phyloP scores from a whole-genome alignment of 345 rosid genomes.

The Murraya koenigii region DNA sequence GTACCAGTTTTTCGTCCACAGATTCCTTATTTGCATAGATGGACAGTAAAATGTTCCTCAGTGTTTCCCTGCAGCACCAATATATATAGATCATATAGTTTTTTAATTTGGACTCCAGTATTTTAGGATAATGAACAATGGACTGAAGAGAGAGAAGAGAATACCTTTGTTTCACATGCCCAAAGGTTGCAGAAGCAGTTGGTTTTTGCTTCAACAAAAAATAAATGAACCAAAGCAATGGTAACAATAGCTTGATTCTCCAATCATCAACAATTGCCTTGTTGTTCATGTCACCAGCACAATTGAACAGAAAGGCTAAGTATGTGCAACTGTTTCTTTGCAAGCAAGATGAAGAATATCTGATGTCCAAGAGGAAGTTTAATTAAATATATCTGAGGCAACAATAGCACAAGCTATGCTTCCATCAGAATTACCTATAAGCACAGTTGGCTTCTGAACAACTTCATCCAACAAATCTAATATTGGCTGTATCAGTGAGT shows the following conservation, averaged over 20 bases:
- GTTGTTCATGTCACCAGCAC: conserved; percentile 97
- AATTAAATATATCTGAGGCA: conserved; percentile 52
- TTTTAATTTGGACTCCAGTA: not conserved
- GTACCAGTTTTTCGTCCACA: conserved; percentile 76
- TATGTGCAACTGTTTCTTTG: not conserved
- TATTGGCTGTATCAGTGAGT: conserved; percentile 47
- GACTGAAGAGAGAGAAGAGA: not conserved
- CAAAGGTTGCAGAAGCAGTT: conserved; percentile 66
- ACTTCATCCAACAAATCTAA: conserved; percentile 72
- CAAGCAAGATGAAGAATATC: conserved; percentile 2
- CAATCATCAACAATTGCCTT: conserved; percentile 93
- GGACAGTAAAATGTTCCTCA: conserved; percentile 60
- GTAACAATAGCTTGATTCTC: conserved; percentile 80
- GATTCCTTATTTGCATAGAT: conserved; percentile 73
- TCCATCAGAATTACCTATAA: conserved; percentile 89
- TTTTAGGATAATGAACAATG: not conserved
- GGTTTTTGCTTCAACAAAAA: conserved; percentile 61
- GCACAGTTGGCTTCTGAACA: conserved; percentile 66
- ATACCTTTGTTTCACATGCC: conserved; percentile 70
- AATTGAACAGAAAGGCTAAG: conserved; percentile 47
- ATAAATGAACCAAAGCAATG: conserved; percentile 72
- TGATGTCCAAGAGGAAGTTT: not conserved
- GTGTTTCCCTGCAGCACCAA: conserved; percentile 53
- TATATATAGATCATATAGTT: not conserved
- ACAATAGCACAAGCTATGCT: conserved; percentile 94